Evolutionary conservation across 176 grass and related monocot species (phyloP), one percentile per base, ranked within the genome.

Genomic region (Rhynchospora breviuscula): DNA sequence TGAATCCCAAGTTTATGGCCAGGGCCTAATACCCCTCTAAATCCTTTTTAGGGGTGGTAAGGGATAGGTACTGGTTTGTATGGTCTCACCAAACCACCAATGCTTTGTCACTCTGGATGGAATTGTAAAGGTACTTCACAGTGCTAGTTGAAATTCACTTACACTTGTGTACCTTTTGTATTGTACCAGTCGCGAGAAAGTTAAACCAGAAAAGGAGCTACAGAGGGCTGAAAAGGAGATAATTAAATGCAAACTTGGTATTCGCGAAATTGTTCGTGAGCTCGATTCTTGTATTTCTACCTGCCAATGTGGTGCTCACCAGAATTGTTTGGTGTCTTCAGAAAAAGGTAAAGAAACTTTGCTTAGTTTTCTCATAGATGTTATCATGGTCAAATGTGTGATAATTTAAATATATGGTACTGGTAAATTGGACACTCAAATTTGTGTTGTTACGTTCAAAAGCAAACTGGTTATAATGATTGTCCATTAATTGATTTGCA

Each of bases 191-290:
- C 92, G 86, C 61, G 96, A 99, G 85, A 99, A 99, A 89, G 67
- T 99, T 84, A 95, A 89, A 85, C 96, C 96, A 81, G 91, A 95
- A 85, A 99, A 99, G 85, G 96, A 99, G 81, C 87, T 99, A 63
- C 87, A 88, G 83, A 92, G 96, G 91, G 96, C 96, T 83, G 84
- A 87, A 86, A 99, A 92, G 66, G 93, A 95, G 88, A 99, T 99
- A 80, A 85, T 91, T 70, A 93, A 95, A 84, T 92, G 85, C 80
- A 95, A 95, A 90, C 71, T 93, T 86, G 89, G 89, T 86, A 95
- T 99, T 68, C 93, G 89, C 86, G 96, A 95, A 86, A 89, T 95
- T 59, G 82, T 99, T 76, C 86, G 63, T 84, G 84, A 93, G 86
- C 85, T 99, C 80, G 93, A 93, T 85, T 78, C 87, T 45, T 59